Evolutionary conservation across 768 basidiomycete species (phyloP), one percentile per base, ranked within the genome.

Genomic region (Amylocystis lapponica): DNA sequence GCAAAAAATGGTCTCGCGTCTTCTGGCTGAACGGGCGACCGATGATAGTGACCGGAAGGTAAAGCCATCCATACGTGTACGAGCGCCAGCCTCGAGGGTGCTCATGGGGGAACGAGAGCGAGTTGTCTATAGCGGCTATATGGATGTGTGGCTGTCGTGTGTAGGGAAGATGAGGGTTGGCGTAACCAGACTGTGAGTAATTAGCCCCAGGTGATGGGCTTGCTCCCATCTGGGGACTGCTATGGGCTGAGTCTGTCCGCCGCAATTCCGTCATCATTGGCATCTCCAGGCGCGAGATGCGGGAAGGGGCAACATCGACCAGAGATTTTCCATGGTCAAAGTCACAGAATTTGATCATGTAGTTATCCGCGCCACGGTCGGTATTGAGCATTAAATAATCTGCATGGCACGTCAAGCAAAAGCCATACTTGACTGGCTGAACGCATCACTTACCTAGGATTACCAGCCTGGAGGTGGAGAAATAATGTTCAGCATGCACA

Each of bases 311-410:
- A 20, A 87, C 79, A 46, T 88, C 83, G 22, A 91, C 81, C 33
- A 86, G 70, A 0, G 80, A 66, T 58, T 85, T 88, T 50, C 88
- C 86, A 45, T 86, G 84, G 30, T 78, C 80, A 33, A 76, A 83
- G 64, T 87, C 85, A 58, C 89, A 91, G 58, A 83, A 88, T 61
- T 88, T 91, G 65, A 92, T 85, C 89, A 92, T 92, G 63, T 86
- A 92, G 61, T 91, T 90, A 67, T 91, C 89, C 1, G 87, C 83
- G 14, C 79, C 83, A 39, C 90, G 79, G 58, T 92, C 91, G 16
- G 92, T 94, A 61, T 93, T 94, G 40, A 90, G 78, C 84, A 94
- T 94, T 33, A 95, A 71, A 64, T 86, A 91, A 63, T 94, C 90
- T 86, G 39, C 17, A 7, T 4, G n/a, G n/a, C n/a, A 23, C n/a